Evolutionary conservation across 441 rosid genomes (phyloP).

Genomic region (Populus hybrid): DNA sequence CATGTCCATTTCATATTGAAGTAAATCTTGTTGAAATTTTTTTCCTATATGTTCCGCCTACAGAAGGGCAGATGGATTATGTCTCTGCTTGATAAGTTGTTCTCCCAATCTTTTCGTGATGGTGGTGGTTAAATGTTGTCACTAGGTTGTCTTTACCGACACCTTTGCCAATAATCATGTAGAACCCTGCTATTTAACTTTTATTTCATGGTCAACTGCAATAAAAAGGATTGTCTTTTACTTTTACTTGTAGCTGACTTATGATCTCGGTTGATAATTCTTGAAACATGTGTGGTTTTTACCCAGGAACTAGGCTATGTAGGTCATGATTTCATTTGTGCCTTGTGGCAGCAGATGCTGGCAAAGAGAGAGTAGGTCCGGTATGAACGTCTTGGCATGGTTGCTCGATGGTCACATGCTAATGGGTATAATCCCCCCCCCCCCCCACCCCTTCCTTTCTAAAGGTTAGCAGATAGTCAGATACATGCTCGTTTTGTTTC

Average conservation of each 20-base stretch:
- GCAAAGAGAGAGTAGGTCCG: neutral
- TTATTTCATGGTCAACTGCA: slow-evolving; percentile 5
- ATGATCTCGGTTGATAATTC: neutral
- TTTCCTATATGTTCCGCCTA: neutral
- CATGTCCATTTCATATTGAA: slow-evolving; percentile 19
- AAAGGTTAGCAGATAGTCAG: too few relatives aligned
- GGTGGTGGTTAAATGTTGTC: slow-evolving; percentile 6
- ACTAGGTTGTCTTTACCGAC: slow-evolving; percentile 15
- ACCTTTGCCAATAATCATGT: slow-evolving; percentile 22
- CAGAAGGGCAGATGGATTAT: slow-evolving; percentile 4
- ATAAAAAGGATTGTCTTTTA: neutral
- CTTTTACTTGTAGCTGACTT: neutral
- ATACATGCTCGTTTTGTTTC: too few relatives aligned
- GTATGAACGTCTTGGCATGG: too few relatives aligned
- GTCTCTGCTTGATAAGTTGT: slow-evolving; percentile 5
- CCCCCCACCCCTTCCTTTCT: too few relatives aligned
- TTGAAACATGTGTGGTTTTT: neutral
- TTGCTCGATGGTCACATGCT: too few relatives aligned
- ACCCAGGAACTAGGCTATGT: neutral
- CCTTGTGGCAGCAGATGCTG: neutral
- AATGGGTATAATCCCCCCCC: too few relatives aligned
- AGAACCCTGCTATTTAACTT: neutral
- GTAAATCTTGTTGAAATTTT: slow-evolving; percentile 6
- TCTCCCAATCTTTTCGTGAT: slow-evolving; percentile 10
- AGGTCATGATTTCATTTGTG: neutral